These are phyloP conservation scores for Talinum fruticosum DNA, from an alignment of 148 eudicot species.

Conservation along the genomic window DNA sequence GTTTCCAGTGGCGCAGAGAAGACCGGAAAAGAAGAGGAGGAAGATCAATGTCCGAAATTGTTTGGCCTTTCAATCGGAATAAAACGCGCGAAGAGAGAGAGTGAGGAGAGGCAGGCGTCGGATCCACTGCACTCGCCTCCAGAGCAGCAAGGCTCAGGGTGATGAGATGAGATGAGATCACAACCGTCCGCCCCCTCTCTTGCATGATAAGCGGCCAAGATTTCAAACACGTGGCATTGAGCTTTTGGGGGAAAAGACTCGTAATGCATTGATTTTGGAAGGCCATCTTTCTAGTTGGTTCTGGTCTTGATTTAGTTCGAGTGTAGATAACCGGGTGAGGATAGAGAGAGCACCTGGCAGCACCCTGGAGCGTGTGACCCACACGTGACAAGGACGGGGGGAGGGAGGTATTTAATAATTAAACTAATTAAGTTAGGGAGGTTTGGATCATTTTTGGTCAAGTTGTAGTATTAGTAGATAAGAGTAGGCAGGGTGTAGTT, in stretches of 20 bases:
- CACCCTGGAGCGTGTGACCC: neutral
- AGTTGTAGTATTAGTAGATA: no score
- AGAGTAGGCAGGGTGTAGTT: no score
- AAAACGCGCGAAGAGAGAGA: conserved; percentile 43
- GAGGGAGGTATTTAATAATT: no score
- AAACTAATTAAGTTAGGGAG: no score
- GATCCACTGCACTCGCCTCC: conserved; percentile 19
- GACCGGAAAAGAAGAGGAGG: conserved; percentile 13
- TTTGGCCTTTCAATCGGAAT: conserved; percentile 70
- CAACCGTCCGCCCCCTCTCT: conserved; percentile 6
- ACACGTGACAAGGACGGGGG: no score
- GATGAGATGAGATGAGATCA: conserved; percentile 22
- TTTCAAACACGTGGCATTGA: neutral
- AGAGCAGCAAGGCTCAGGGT: conserved; percentile 19
- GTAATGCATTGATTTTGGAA: no score
- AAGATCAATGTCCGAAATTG: conserved; percentile 39
- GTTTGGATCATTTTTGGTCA: no score
- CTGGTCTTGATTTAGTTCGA: no score
- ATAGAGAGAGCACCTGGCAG: neutral
- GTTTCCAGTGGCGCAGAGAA: conserved; percentile 21
- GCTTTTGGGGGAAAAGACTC: neutral
- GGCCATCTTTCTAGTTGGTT: no score
- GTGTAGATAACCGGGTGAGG: no score
- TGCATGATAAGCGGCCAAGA: neutral
- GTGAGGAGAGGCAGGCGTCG: conserved; percentile 20